Conservation (phyloP, 176 grass and related monocot species). For the Oryza longistaminata region DNA sequence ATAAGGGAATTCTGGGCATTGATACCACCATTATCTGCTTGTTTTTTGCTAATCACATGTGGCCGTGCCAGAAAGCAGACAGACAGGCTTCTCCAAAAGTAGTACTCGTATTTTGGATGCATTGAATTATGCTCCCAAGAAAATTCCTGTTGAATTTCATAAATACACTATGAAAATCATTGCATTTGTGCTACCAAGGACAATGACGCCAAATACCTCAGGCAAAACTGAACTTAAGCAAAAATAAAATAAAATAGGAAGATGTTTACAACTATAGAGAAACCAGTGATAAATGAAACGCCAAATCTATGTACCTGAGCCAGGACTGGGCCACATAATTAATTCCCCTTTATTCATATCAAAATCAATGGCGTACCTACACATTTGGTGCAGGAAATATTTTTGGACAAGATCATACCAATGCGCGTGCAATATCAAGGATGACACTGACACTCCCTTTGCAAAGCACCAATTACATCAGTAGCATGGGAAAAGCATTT, state of each 20-base stretch:
- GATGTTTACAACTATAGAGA: neutral
- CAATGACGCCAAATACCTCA: neutral
- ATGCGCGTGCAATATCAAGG: constrained; percentile 13
- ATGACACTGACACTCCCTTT: neutral
- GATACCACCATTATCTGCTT: neutral
- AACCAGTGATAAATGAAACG: neutral
- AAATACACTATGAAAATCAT: neutral
- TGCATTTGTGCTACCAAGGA: neutral
- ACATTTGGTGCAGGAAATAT: neutral
- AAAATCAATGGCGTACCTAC: neutral
- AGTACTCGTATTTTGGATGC: neutral
- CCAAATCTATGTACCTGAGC: neutral
- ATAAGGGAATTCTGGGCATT: neutral
- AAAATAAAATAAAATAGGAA: too few relatives aligned
- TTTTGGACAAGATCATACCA: neutral
- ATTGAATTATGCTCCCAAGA: too few relatives aligned
- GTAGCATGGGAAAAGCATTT: neutral
- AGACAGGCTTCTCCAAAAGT: neutral
- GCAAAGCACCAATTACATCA: neutral
- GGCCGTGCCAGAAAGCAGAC: neutral
- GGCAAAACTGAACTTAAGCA: neutral
- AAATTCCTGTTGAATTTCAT: neutral
- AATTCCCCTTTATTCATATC: neutral
- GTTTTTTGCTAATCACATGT: neutral
- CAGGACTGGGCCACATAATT: neutral